Evolutionary conservation across 768 basidiomycete species (phyloP), one percentile per base, ranked within the genome.

Genomic region (Cyclocybe aegerita): DNA sequence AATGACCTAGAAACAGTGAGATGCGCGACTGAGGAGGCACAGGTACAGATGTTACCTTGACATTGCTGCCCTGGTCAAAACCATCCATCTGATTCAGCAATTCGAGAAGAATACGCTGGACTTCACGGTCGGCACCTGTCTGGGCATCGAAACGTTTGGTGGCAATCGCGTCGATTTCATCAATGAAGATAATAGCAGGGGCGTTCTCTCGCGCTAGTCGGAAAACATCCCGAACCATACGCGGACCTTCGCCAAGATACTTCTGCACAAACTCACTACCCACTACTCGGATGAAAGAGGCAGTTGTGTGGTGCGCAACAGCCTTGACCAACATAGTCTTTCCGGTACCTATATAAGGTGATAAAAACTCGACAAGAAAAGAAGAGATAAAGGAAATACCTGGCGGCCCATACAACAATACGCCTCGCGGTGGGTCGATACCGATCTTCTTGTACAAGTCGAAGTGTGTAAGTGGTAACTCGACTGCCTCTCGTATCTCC

Each of bases 191-290:
- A 65, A 99, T 99, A 23, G 93, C 86, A 1, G 97, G 97, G 0
- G 95, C 79, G 66, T 99, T 99, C 70, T 99, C 97, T 58, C 97
- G 79, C 17, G 97, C 97, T 41, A 99, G 83, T 50, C 97, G 84
- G 79, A 99, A 99, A 47, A 99, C 97, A 65, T 99, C 97, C 63
- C 97, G 88, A 56, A 99, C 97, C 97, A 99, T 99, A 56, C 97
- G 91, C 37, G 97, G 97, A 32, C 97, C 97, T 76, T 99, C 97
- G 61, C 97, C 97, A 4, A 99, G 83, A 64, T 99, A 99, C 69
- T 99, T 99, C 74, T 99, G 97, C 7, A 99, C 97, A 65, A 99
- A 99, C 71, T 99, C 97, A 60, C 89, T 92, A 15, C 97, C 97
- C 30, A 97, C 94, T 12, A 99, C 97, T 35, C 97, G 91, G 60